These are phyloP conservation scores for Datisca glomerata DNA, from an alignment of 306 rosid species.

Conservation along the genomic window DNA sequence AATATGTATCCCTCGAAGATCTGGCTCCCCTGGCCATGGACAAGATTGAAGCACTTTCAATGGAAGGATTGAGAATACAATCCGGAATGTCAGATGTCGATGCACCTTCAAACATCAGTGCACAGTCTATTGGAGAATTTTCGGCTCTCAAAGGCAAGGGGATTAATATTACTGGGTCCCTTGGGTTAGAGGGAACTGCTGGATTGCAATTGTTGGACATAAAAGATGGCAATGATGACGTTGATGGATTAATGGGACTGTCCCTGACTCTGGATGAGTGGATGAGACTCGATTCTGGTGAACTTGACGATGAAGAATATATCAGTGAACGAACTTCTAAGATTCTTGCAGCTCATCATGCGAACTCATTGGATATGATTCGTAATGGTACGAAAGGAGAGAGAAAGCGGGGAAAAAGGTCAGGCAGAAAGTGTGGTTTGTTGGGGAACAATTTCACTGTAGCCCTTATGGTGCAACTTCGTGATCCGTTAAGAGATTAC, in stretches of 20 bases:
- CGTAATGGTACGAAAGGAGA: constrained; percentile 46
- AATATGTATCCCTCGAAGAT: constrained; percentile 73
- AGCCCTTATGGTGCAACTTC: constrained; percentile 86
- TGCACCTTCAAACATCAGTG: constrained; percentile 64
- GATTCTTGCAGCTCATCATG: constrained; percentile 89
- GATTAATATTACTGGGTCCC: constrained; percentile 30
- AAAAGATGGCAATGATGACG: constrained; percentile 29
- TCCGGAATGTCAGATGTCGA: constrained; percentile 72
- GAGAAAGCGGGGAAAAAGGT: constrained; percentile 44
- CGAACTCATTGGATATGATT: constrained; percentile 49
- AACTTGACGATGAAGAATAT: constrained; percentile 61
- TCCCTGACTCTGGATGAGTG: constrained; percentile 87
- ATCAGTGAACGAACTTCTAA: constrained; percentile 72
- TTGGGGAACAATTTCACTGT: constrained; percentile 78
- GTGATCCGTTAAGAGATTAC: constrained; percentile 71
- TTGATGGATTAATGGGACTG: constrained; percentile 74
- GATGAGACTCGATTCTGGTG: constrained; percentile 87
- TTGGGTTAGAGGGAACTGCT: constrained; percentile 72
- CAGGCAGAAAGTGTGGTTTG: constrained; percentile 51
- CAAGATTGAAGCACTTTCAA: constrained; percentile 79
- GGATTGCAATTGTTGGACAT: constrained; percentile 61
- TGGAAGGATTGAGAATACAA: constrained; percentile 91
- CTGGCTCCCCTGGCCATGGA: constrained; percentile 87
- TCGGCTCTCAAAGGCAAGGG: constrained; percentile 58
- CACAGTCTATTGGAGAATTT: constrained; percentile 38